Evolutionary conservation across 345 rosid genomes (phyloP).

Genomic region (Luvunga scandens): DNA sequence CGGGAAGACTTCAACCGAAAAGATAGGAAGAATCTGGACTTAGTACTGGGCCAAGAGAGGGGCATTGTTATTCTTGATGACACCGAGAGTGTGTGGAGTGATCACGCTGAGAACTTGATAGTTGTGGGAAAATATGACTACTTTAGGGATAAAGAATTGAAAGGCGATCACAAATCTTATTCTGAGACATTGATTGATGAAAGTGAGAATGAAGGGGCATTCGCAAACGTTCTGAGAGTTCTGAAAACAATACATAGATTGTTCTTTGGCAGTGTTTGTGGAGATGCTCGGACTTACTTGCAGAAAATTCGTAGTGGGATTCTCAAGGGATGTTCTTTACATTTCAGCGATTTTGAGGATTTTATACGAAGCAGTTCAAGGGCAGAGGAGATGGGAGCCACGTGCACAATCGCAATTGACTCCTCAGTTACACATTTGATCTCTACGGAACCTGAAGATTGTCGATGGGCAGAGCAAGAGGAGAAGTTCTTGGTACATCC

Average conservation of each 20-base stretch:
- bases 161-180: too few species aligned
- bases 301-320: neutral
- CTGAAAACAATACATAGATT: neutral
- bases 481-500: too few species aligned
- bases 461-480: too few species aligned
- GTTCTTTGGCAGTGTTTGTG: neutral
- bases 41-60: neutral
- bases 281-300: slow-evolving; percentile 7
- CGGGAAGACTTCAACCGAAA: neutral
- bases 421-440: neutral
- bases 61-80: neutral
- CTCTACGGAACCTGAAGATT: too few species aligned
- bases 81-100: neutral
- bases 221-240: neutral
- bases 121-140: neutral
- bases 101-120: neutral
- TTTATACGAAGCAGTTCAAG: neutral
- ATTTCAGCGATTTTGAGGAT: neutral
- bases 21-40: slow-evolving; percentile 1
- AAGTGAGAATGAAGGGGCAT: neutral
- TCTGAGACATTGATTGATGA: neutral
- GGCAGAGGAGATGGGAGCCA: slow-evolving; percentile 10
- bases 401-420: neutral
- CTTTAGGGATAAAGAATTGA: neutral
- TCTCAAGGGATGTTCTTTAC: neutral